Percentiles rank a stretch among this genome's conserved stretches.
These are phyloP conservation scores for Antitrichia curtipendula DNA, from an alignment of 225 moss, liverwort and hornwort genomes.

Conservation along the genomic window DNA sequence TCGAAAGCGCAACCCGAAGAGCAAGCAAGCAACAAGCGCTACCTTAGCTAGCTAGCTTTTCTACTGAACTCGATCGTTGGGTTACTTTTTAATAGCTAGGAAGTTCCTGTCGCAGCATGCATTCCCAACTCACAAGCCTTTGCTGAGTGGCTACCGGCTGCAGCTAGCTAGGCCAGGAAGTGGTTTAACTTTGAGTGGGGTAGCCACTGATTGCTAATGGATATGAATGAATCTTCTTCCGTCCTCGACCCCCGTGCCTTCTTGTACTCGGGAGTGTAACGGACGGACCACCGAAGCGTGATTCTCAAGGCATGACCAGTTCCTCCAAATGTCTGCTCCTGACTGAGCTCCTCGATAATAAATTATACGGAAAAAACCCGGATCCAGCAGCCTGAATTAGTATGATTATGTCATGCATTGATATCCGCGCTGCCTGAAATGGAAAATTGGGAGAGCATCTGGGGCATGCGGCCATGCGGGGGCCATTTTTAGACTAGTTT, in stretches of 20 bases:
- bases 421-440: not conserved
- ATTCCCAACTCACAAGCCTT: not conserved
- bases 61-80: not conserved
- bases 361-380: not conserved
- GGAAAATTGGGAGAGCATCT: not conserved
- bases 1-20: not conserved
- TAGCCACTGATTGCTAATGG: slow-evolving; percentile 8
- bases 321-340: not conserved
- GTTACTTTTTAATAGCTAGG: not conserved
- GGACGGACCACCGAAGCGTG: not conserved
- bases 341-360: not conserved
- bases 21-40: not conserved
- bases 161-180: not conserved
- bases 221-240: slow-evolving; percentile 17
- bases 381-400: not conserved
- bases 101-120: not conserved
- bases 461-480: not conserved
- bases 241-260: not conserved
- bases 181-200: not conserved
- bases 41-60: not conserved
- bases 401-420: not conserved
- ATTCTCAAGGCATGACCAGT: not conserved
- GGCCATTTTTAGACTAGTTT: not conserved
- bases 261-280: not conserved
- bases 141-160: not conserved